These are phyloP conservation scores for Coemansia sp. DNA, from an alignment of 192 early-diverging fungal genomes.

Conservation along the genomic window DNA sequence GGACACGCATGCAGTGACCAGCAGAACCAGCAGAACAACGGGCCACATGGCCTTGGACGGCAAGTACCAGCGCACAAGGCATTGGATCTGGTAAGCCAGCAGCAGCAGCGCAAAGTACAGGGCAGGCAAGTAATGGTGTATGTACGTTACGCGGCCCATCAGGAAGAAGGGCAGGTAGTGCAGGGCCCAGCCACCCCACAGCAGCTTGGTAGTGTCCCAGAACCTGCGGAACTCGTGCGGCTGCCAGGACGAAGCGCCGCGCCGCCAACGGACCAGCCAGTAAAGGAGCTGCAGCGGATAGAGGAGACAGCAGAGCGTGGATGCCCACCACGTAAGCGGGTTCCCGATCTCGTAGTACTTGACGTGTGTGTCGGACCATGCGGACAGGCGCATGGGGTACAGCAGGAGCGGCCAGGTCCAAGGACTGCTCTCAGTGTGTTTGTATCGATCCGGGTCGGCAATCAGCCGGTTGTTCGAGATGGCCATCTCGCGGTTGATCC, in stretches of 20 bases:
- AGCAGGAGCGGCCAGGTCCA: conserved; percentile 65
- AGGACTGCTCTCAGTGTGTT: conserved; percentile 54
- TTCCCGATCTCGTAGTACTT: conserved; percentile 71
- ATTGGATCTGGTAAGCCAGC: conserved; percentile 73
- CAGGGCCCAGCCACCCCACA: conserved; percentile 56
- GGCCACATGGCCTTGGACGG: conserved; percentile 21
- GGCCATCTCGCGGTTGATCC: conserved; percentile 75
- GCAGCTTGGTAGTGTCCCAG: conserved; percentile 54
- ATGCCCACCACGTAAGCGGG: conserved; percentile 59
- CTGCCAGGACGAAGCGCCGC: conserved; percentile 43
- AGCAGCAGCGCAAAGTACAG: conserved; percentile 69
- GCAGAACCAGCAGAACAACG: background rate
- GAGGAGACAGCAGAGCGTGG: conserved; percentile 7
- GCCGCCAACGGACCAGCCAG: conserved; percentile 44
- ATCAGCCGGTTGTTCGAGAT: conserved; percentile 67
- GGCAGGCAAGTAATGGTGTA: conserved; percentile 73
- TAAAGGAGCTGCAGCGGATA: conserved; percentile 29
- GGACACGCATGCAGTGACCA: conserved; percentile 54
- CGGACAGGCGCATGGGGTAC: conserved; percentile 62
- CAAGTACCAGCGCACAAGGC: conserved; percentile 56
- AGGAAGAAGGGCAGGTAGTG: conserved; percentile 70
- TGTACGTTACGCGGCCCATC: conserved; percentile 70
- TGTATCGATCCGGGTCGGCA: conserved; percentile 67
- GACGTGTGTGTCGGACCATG: conserved; percentile 59
- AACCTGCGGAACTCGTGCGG: conserved; percentile 53